Conservation (phyloP, 1,284 basidiomycete species). For the Retiboletus flavoniger region DNA sequence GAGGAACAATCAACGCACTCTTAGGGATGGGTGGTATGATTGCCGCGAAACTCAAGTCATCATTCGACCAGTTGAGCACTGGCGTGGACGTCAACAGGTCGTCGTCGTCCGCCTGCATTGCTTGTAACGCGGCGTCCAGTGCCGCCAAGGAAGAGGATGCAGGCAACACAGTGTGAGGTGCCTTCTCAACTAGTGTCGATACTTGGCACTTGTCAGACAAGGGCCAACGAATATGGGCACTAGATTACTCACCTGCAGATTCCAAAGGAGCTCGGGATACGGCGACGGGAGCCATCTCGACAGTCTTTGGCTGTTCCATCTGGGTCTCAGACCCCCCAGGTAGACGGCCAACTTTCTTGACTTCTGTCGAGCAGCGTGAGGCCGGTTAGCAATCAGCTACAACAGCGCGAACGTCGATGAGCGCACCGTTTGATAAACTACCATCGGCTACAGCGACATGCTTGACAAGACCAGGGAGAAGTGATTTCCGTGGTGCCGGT, state of each 20-base stretch:
- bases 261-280: not conserved
- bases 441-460: not conserved
- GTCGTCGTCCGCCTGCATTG: not conserved
- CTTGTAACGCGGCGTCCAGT: conserved; percentile 15
- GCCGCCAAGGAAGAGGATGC: conserved; percentile 13
- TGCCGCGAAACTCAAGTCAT: conserved; percentile 14
- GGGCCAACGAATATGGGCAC: not conserved
- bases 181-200: not conserved
- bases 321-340: conserved; percentile 16
- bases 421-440: conserved; percentile 9
- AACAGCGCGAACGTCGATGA: not conserved
- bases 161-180: not conserved
- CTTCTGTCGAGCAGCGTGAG: conserved; percentile 7
- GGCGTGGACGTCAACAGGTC: conserved; percentile 4
- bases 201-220: conserved; percentile 12
- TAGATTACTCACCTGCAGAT: conserved; percentile 13
- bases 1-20: conserved; percentile 6
- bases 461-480: not conserved
- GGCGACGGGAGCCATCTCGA: not conserved
- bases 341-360: conserved; percentile 7
- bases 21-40: not conserved
- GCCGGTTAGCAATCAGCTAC: conserved; percentile 6
- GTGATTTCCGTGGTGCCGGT: conserved; percentile 8
- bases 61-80: not conserved
- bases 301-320: conserved; percentile 7